Percentiles rank a stretch among this genome's conserved stretches.
Evolutionary conservation across 805 yeast species (phyloP).

Genomic region (Komagataella ulmi): DNA sequence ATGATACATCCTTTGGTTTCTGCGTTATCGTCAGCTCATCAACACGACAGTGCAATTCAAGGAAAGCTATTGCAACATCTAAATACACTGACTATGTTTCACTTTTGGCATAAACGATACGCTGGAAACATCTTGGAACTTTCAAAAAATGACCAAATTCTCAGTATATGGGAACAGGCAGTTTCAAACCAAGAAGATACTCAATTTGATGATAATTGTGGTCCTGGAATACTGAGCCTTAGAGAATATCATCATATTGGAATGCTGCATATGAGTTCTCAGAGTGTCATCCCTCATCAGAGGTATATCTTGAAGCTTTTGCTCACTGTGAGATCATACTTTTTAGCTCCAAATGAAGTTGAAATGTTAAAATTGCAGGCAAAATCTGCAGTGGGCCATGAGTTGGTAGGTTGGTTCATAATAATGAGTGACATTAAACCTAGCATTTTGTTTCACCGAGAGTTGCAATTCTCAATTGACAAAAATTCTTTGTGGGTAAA

Average conservation of each 20-base stretch:
- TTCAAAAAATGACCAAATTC: not conserved
- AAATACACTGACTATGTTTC: not conserved
- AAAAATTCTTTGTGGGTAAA: not conserved
- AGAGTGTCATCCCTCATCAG: not conserved
- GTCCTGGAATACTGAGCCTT: not conserved
- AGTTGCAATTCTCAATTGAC: not conserved
- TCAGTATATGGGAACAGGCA: not conserved
- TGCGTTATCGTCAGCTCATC: not conserved
- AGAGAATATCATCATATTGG: not conserved
- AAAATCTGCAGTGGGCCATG: not conserved
- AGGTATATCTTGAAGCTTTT: not conserved
- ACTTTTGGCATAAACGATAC: not conserved
- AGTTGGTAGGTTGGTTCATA: not conserved
- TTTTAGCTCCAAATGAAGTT: not conserved
- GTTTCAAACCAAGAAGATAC: not conserved
- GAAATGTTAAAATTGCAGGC: not conserved
- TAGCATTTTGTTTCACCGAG: not conserved
- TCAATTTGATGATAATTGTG: not conserved
- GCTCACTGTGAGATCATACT: not conserved
- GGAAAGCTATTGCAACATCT: not conserved
- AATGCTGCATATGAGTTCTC: not conserved
- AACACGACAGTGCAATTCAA: not conserved
- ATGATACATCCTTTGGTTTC: not conserved
- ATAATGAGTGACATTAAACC: not conserved
- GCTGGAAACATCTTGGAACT: not conserved